phyloP scores from a whole-genome alignment of 179 eudicot genomes.

The Nepenthes alata region DNA sequence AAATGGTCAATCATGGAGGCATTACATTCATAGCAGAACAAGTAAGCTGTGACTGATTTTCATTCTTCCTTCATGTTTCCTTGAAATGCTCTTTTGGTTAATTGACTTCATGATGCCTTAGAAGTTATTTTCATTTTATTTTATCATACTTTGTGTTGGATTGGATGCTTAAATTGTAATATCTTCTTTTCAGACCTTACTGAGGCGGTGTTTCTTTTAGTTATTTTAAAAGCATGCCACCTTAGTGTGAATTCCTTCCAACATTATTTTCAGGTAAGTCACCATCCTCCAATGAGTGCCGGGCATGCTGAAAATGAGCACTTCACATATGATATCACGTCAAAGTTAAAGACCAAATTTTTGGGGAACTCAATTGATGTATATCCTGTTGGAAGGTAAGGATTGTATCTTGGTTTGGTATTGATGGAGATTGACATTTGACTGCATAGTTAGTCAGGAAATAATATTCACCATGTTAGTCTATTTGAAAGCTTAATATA shows the following conservation, averaged over 20 bases:
- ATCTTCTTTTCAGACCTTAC: neutral
- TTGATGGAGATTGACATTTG: neutral
- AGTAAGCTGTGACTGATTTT: slow-evolving; percentile 13
- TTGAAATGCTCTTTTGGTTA: neutral
- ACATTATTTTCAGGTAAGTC: slow-evolving; percentile 33
- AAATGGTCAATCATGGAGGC: slow-evolving; percentile 62
- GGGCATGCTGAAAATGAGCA: slow-evolving; percentile 75
- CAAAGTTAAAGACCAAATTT: slow-evolving; percentile 63
- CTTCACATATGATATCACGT: slow-evolving; percentile 57
- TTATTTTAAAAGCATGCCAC: neutral
- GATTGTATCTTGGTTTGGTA: neutral
- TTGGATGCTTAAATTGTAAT: neutral
- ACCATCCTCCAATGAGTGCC: slow-evolving; percentile 80
- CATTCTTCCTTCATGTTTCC: neutral
- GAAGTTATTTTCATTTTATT: no score
- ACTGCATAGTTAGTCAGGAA: no score
- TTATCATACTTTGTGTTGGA: neutral
- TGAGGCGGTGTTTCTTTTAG: neutral
- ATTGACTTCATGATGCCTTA: neutral
- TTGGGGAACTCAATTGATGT: slow-evolving; percentile 64
- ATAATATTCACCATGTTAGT: no score
- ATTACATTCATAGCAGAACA: slow-evolving; percentile 62
- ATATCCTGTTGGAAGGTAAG: slow-evolving; percentile 70
- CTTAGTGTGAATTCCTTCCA: neutral
- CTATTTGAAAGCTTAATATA: no score